Conservation (phyloP, 176 grass and related monocot genomes). For the Musa beccarii region DNA sequence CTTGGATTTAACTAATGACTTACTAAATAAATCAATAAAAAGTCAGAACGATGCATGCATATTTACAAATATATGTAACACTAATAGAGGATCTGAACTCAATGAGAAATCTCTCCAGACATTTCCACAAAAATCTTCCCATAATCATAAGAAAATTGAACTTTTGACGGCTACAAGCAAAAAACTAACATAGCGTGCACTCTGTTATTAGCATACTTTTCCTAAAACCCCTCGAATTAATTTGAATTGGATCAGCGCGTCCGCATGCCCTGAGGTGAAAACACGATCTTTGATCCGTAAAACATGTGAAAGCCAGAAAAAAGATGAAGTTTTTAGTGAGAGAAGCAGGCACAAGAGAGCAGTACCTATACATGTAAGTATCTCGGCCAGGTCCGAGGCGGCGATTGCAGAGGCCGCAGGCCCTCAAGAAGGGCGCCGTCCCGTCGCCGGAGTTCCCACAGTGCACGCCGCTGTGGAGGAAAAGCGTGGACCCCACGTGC, state of each 20-base stretch:
- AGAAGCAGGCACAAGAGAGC: background rate
- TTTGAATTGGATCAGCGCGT: too few relatives aligned
- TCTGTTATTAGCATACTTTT: too few relatives aligned
- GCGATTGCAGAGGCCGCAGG: constrained; percentile 82
- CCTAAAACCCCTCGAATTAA: too few relatives aligned
- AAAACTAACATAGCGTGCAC: too few relatives aligned
- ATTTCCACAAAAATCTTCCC: too few relatives aligned
- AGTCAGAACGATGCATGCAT: background rate
- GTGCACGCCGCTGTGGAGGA: background rate
- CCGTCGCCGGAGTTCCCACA: constrained; percentile 43
- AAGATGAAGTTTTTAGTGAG: background rate
- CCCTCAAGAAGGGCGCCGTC: constrained; percentile 63
- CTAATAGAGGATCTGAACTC: background rate
- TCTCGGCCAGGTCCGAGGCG: constrained; percentile 72
- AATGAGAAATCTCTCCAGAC: background rate
- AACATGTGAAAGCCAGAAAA: background rate
- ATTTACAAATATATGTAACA: background rate
- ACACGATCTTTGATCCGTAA: background rate
- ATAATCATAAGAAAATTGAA: too few relatives aligned
- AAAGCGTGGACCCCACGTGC: constrained; percentile 17
- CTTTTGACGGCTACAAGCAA: too few relatives aligned
- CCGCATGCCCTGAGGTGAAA: background rate
- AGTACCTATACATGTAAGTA: constrained; percentile 92
- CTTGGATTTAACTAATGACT: background rate
- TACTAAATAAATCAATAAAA: background rate